These are phyloP conservation scores for Penicillium samsonianum DNA, from an alignment of 495 filamentous ascomycete species.

Conservation along the genomic window DNA sequence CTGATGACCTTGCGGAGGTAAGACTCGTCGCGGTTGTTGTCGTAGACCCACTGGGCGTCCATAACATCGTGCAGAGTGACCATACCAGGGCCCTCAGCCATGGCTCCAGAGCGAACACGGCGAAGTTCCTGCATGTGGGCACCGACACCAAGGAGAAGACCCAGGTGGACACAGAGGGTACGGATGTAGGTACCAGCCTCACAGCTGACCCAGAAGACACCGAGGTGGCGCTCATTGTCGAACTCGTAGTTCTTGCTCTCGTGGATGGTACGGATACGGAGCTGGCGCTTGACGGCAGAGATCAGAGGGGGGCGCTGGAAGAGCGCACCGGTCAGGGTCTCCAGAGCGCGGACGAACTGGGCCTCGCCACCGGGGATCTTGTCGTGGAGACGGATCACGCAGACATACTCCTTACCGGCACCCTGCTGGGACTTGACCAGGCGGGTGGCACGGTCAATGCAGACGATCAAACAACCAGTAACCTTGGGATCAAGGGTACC, in stretches of 20 bases:
- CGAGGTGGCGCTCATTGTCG: slow-evolving; percentile 96
- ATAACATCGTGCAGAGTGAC: slow-evolving; percentile 95
- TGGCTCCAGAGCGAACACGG: slow-evolving; percentile 89
- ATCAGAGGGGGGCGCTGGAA: slow-evolving; percentile 98
- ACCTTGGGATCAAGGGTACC: slow-evolving; percentile 96
- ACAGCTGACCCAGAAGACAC: slow-evolving; percentile 98
- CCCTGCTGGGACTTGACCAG: slow-evolving; percentile 98
- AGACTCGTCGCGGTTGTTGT: slow-evolving; percentile 87
- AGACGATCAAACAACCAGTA: slow-evolving; percentile 93
- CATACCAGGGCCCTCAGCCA: slow-evolving; percentile 84
- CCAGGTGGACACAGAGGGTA: slow-evolving; percentile 95
- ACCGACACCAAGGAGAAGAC: slow-evolving; percentile 87
- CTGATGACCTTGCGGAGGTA: slow-evolving; percentile 85
- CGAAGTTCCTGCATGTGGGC: slow-evolving; percentile 99
- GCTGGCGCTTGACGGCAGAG: slow-evolving; percentile 96
- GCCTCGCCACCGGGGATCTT: slow-evolving; percentile 87
- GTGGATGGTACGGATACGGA: slow-evolving; percentile 95
- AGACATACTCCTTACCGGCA: slow-evolving; percentile 89
- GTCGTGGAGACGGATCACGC: slow-evolving; percentile 88
- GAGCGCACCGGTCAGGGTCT: slow-evolving; percentile 91
- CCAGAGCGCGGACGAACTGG: slow-evolving; percentile 85
- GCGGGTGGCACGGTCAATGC: slow-evolving; percentile 91
- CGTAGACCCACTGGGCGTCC: slow-evolving; percentile 90
- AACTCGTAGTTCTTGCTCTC: slow-evolving; percentile 95
- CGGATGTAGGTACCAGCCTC: slow-evolving; percentile 98